phyloP scores from a whole-genome alignment of 2,329 filamentous ascomycete species.

The Aspergillus quadricinctus region DNA sequence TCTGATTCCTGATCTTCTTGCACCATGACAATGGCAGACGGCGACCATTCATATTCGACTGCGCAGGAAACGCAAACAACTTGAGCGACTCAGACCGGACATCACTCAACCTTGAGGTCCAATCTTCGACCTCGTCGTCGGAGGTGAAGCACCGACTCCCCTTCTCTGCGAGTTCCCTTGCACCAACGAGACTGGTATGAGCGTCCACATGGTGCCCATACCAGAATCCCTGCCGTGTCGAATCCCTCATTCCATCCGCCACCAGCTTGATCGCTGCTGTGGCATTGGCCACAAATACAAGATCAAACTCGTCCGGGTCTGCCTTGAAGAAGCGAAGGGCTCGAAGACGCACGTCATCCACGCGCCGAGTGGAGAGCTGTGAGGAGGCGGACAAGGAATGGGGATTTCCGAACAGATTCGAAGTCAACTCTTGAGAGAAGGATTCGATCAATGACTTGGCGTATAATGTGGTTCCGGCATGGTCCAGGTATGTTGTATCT shows the following conservation, averaged over 20 bases:
- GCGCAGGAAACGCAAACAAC: conserved; percentile 79
- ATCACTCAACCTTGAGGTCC: conserved; percentile 49
- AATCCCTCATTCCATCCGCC: conserved; percentile 67
- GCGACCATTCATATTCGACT: conserved; percentile 87
- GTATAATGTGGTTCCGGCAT: conserved; percentile 87
- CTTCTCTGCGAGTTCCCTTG: conserved; percentile 63
- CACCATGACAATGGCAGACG: conserved; percentile 71
- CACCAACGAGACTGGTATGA: conserved; percentile 83
- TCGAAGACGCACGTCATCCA: conserved; percentile 70
- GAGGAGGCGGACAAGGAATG: conserved; percentile 83
- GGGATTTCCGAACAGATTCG: conserved; percentile 81
- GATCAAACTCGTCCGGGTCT: conserved; percentile 73
- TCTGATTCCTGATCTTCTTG: conserved; percentile 40
- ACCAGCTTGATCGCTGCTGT: conserved; percentile 88
- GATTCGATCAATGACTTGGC: conserved; percentile 74
- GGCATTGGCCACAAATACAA: conserved; percentile 89
- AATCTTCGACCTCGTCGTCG: conserved; percentile 60
- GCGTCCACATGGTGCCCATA: conserved; percentile 80
- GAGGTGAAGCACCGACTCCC: conserved; percentile 61
- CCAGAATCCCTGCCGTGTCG: conserved; percentile 62
- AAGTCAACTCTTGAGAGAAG: conserved; percentile 74
- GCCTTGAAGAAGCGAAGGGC: conserved; percentile 75
- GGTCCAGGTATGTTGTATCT: conserved; percentile 82
- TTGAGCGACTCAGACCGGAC: conserved; percentile 18
- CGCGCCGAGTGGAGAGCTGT: conserved; percentile 66